Conservation (phyloP, 2,329 filamentous ascomycete genomes). For the Venturia pyrina region DNA sequence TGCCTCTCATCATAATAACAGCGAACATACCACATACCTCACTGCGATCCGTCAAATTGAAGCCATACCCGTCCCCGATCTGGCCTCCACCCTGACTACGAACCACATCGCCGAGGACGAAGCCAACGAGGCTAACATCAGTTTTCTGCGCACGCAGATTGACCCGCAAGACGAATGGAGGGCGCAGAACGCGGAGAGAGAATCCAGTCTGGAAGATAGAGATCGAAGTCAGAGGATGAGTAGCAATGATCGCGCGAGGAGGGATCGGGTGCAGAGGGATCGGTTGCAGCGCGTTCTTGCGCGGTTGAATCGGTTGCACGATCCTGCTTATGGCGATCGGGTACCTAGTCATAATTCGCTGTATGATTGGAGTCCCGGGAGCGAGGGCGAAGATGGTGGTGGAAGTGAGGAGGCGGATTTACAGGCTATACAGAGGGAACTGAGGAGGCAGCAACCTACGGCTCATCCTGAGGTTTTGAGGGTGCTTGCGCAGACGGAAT, state of each 20-base stretch:
- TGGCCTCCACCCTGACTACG: constrained; percentile 13
- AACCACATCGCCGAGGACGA: constrained; percentile 28
- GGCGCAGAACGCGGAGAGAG: constrained; percentile 19
- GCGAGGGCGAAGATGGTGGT: constrained; percentile 1
- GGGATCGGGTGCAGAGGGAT: constrained; percentile 30
- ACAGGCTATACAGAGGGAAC: constrained; percentile 30
- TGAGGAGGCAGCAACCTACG: constrained; percentile 29
- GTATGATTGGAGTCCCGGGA: constrained; percentile 45
- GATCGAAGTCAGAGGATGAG: constrained; percentile 9
- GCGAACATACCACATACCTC: constrained; percentile 10
- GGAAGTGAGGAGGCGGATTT: constrained; percentile 20
- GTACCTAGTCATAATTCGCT: constrained; percentile 43
- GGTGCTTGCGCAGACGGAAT: constrained; percentile 25
- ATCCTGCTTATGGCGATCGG: constrained; percentile 41
- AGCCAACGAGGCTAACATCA: constrained; percentile 39
- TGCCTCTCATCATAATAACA: background rate
- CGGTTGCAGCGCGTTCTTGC: constrained; percentile 36
- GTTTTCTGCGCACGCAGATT: constrained; percentile 37
- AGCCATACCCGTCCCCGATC: constrained; percentile 11
- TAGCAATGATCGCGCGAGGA: constrained; percentile 29
- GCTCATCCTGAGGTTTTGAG: constrained; percentile 30
- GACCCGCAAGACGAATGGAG: constrained; percentile 27
- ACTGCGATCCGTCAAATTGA: constrained; percentile 13
- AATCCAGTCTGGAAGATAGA: background rate
- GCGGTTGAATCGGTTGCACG: constrained; percentile 33